Percentiles rank a stretch among this genome's conserved stretches.
These are phyloP conservation scores for Streptanthus diversifolius DNA, from an alignment of 345 rosid genomes.

Conservation along the genomic window DNA sequence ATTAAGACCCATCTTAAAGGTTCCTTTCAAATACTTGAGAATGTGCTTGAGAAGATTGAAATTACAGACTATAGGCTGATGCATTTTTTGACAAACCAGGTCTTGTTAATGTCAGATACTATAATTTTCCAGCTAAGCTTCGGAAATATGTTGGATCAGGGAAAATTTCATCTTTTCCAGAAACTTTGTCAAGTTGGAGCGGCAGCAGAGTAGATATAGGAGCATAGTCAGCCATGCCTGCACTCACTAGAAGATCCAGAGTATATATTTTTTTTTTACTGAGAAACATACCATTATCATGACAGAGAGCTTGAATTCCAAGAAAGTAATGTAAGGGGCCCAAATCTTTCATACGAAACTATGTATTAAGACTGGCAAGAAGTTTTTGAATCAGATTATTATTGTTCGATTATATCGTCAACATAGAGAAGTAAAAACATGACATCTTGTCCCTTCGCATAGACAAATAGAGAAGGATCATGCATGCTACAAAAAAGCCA, in stretches of 20 bases:
- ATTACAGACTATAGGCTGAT: accelerated
- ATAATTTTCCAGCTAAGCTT: no score
- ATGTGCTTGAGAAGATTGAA: no score
- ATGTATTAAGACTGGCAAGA: neutral
- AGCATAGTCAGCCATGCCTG: neutral
- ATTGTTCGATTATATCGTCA: no score
- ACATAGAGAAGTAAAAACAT: no score
- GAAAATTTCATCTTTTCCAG: no score
- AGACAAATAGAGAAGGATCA: no score
- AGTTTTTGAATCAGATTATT: no score
- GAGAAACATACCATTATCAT: no score
- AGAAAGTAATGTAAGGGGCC: neutral
- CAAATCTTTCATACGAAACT: neutral
- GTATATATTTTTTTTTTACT: no score
- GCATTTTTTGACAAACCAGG: neutral
- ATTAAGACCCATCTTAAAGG: accelerated
- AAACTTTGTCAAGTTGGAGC: neutral
- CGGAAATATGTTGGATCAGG: no score
- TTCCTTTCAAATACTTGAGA: neutral
- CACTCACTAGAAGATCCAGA: neutral
- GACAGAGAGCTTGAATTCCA: neutral
- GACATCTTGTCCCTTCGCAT: no score
- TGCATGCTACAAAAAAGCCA: no score
- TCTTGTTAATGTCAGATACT: neutral
- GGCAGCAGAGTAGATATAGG: neutral